Conservation (phyloP, 108 stramenopile genomes). For the Bacterosira constricta region DNA sequence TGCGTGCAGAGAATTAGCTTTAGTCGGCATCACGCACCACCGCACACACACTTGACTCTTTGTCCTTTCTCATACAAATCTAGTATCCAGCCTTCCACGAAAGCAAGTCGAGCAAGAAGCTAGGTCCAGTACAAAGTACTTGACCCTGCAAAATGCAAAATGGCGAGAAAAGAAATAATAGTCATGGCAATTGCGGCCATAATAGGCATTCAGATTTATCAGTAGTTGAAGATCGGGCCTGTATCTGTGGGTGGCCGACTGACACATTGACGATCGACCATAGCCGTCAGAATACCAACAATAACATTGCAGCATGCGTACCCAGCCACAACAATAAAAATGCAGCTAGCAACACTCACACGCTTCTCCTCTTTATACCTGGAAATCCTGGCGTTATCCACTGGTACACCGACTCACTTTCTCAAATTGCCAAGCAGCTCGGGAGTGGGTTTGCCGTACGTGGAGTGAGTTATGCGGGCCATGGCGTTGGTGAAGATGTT, state of each 20-base stretch:
- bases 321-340: background rate
- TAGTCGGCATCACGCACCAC: too few species aligned
- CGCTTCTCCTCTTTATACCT: conserved; percentile 72
- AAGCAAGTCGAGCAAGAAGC: too few species aligned
- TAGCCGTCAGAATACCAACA: background rate
- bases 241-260: conserved; percentile 70
- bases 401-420: conserved; percentile 63
- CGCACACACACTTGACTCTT: too few species aligned
- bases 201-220: background rate
- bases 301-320: background rate
- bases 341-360: conserved; percentile 41
- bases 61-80: too few species aligned
- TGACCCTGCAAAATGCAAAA: too few species aligned
- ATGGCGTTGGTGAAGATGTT: conserved; percentile 49
- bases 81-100: too few species aligned
- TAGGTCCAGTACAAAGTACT: too few species aligned
- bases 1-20: too few species aligned
- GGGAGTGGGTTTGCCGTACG: conserved; percentile 65
- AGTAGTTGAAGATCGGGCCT: conserved; percentile 6
- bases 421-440: conserved; percentile 44
- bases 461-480: conserved; percentile 76
- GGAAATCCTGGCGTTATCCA: conserved; percentile 82
- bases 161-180: too few species aligned
- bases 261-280: conserved; percentile 62
- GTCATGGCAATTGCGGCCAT: too few species aligned